These are phyloP conservation scores for Phytopythium kandeliae DNA, from an alignment of 352 stramenopile species.

Conservation along the genomic window DNA sequence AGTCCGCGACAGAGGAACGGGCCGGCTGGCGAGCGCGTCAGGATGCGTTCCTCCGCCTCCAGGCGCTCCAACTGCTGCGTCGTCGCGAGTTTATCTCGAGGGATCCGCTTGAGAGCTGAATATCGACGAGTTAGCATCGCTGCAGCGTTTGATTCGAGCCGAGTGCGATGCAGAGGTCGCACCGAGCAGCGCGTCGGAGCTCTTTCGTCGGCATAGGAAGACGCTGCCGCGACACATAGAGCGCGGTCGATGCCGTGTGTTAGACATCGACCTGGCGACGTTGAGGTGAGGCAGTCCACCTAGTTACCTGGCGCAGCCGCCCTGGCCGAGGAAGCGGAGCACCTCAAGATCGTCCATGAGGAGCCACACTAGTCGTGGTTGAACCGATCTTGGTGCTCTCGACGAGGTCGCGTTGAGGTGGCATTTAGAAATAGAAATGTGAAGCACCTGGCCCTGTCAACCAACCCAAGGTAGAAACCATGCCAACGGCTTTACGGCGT, in stretches of 20 bases:
- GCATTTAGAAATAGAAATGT: neutral
- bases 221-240: slow-evolving; percentile 20
- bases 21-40: slow-evolving; percentile 8
- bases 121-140: neutral
- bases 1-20: slow-evolving; percentile 42
- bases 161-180: neutral
- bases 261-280: too few species aligned
- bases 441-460: too few species aligned
- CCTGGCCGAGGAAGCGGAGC: slow-evolving; percentile 42
- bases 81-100: slow-evolving; percentile 21
- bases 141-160: neutral
- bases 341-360: slow-evolving; percentile 46
- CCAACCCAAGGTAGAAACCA: too few species aligned
- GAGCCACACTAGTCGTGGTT: too few species aligned
- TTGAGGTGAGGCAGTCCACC: neutral
- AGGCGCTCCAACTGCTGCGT: slow-evolving; percentile 38
- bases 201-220: slow-evolving; percentile 30
- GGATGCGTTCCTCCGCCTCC: slow-evolving; percentile 36
- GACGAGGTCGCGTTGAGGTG: too few species aligned
- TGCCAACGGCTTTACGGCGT: too few species aligned
- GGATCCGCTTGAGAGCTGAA: slow-evolving; percentile 61
- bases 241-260: too few species aligned
- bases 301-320: slow-evolving; percentile 58
- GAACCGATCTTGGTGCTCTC: too few species aligned
- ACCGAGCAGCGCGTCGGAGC: slow-evolving; percentile 27